These are phyloP conservation scores for Farysia itapuensis DNA, from an alignment of 1,284 basidiomycete genomes.

Conservation along the genomic window DNA sequence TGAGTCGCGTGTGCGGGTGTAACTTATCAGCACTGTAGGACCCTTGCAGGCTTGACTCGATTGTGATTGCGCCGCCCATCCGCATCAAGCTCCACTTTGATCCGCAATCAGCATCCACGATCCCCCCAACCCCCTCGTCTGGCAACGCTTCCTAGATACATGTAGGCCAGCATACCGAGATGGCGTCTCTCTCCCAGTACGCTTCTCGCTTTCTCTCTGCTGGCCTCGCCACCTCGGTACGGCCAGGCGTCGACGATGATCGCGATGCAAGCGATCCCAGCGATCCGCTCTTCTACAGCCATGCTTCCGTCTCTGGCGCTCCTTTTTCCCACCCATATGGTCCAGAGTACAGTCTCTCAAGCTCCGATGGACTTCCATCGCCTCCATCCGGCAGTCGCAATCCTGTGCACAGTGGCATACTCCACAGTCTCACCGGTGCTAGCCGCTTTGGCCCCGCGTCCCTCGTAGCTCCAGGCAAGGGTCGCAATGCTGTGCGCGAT, in stretches of 20 bases:
- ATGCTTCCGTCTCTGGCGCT: slow-evolving; percentile 25
- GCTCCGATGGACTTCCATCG: slow-evolving; percentile 39
- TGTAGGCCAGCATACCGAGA: slow-evolving; percentile 1
- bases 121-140: too few species aligned
- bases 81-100: not conserved
- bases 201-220: slow-evolving; percentile 42
- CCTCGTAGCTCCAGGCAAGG: slow-evolving; percentile 7
- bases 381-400: slow-evolving; percentile 11
- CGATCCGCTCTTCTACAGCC: slow-evolving; percentile 39
- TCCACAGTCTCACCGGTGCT: slow-evolving; percentile 34
- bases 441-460: slow-evolving; percentile 36
- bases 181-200: slow-evolving; percentile 43
- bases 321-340: slow-evolving; percentile 38
- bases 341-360: slow-evolving; percentile 37
- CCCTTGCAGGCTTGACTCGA: too few species aligned
- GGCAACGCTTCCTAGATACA: too few species aligned
- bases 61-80: not conserved
- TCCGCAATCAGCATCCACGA: not conserved
- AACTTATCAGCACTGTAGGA: not conserved
- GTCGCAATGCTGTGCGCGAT: slow-evolving; percentile 15
- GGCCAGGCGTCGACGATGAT: slow-evolving; percentile 25
- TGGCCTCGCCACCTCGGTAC: slow-evolving; percentile 13
- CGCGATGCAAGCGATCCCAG: slow-evolving; percentile 24
- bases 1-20: too few species aligned
- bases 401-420: slow-evolving; percentile 24